A percentile compares a stretch with the other conserved stretches of the same genome.
phyloP scores from a whole-genome alignment of 345 rosid genomes.

The Eucalyptus marginata region DNA sequence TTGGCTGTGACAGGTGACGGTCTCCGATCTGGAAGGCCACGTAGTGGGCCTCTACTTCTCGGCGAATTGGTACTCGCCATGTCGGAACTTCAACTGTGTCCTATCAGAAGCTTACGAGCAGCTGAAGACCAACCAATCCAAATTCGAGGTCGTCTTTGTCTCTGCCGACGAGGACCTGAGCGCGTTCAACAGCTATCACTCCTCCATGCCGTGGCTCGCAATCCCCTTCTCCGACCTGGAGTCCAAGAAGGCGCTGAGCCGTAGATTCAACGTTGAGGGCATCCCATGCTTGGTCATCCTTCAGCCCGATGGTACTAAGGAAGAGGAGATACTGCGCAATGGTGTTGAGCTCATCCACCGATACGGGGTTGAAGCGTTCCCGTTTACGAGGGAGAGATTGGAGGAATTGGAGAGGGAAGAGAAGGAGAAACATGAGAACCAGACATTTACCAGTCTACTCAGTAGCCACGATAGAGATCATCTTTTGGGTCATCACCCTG shows the following conservation, averaged over 20 bases:
- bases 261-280: slow-evolving; percentile 34
- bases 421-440: slow-evolving; percentile 31
- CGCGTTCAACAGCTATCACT: slow-evolving; percentile 38
- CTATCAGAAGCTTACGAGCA: slow-evolving; percentile 22
- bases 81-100: slow-evolving; percentile 25
- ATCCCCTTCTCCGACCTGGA: slow-evolving; percentile 47
- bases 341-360: slow-evolving; percentile 40
- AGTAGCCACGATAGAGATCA: slow-evolving; percentile 22
- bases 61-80: slow-evolving; percentile 49
- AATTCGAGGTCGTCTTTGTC: slow-evolving; percentile 40
- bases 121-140: slow-evolving; percentile 15
- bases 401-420: slow-evolving; percentile 28
- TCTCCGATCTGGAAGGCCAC: slow-evolving; percentile 43
- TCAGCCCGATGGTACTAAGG: slow-evolving; percentile 24
- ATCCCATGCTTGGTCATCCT: slow-evolving; percentile 41
- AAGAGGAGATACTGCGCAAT: slow-evolving; percentile 10
- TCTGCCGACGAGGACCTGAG: slow-evolving; percentile 43
- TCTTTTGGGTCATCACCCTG: slow-evolving; percentile 19
- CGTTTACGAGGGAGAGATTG: slow-evolving; percentile 36
- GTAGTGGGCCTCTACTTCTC: slow-evolving; percentile 55
- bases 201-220: slow-evolving; percentile 53
- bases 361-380: slow-evolving; percentile 38
- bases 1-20: slow-evolving; percentile 20
- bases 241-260: slow-evolving; percentile 33
- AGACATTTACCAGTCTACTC: slow-evolving; percentile 23